Evolutionary conservation across 768 basidiomycete genomes (phyloP), one percentile per base, ranked within the genome.

Genomic region (Lactarius psammicola): DNA sequence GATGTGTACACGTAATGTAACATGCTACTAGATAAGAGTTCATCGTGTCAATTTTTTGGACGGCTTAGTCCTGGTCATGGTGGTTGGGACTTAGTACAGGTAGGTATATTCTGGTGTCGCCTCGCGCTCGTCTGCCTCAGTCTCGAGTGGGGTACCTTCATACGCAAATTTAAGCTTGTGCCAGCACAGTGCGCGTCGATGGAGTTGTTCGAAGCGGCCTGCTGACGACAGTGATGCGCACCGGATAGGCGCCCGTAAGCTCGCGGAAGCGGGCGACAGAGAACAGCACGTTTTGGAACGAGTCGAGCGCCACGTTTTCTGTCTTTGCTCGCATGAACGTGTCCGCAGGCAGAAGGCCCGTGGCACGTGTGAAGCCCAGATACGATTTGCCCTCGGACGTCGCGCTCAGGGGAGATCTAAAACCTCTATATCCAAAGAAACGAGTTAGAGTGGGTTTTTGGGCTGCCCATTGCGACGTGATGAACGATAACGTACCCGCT

Each of bases 331-430:
- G 62, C 55, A 28, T n/a, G 67, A 72, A 56, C 68, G 69, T 7
- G 75, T 55, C 75, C 66, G 20, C 75, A 68, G 42, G 70, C 63
- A 94, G 81, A 42, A 92, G 76, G 64, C 80, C 76, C 34, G 86
- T 77, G 36, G 80, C 78, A 53, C 84, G 76, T 42, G 94, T 94
- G 56, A 98, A 82, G 46, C 87, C 86, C 71, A 91, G 80, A 77
- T 97, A 98, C 7, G 94, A 96, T 76, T 92, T 87, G 46, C 86
- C n/a, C n/a, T n/a, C n/a, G n/a, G n/a, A n/a, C n/a, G n/a, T n/a
- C n/a, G n/a, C n/a, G n/a, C n/a, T n/a, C 93, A 77, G 98, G 95
- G 20, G 95, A 65, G 91, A 87, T 11, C 94, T 97, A 72, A 92
- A 91, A 15, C 95, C 95, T 1, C 94, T 94, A 28, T 7, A 53